A percentile compares a stretch with the other conserved stretches of the same genome.
These are phyloP conservation scores for Candida loeiensis DNA, from an alignment of 805 yeast genomes.

Conservation along the genomic window DNA sequence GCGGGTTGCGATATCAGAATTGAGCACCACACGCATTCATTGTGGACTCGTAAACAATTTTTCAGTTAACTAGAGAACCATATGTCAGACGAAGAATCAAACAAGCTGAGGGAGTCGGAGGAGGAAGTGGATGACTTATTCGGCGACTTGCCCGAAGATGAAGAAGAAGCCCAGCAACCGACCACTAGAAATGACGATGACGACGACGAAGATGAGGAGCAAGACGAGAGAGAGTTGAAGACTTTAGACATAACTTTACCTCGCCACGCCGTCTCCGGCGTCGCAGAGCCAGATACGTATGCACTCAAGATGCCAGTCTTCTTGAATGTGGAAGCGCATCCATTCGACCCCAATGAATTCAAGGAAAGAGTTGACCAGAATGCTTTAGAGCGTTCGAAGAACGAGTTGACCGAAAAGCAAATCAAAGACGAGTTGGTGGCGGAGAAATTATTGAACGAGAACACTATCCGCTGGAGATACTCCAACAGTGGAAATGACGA, in stretches of 20 bases:
- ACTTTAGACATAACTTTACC: slow-evolving; percentile 40
- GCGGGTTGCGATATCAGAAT: too few species aligned
- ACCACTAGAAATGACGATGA: slow-evolving; percentile 20
- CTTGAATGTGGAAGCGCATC: slow-evolving; percentile 75
- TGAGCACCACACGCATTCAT: background rate
- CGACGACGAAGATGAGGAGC: slow-evolving; percentile 32
- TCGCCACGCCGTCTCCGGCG: slow-evolving; percentile 45
- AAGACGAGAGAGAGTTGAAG: slow-evolving; percentile 32
- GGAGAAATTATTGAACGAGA: slow-evolving; percentile 68
- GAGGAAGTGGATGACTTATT: slow-evolving; percentile 37
- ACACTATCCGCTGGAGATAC: slow-evolving; percentile 93
- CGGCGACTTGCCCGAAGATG: slow-evolving; percentile 24
- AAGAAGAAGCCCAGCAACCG: slow-evolving; percentile 17
- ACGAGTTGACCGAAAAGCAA: slow-evolving; percentile 38
- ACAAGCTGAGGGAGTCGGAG: slow-evolving; percentile 8
- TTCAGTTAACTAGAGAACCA: slow-evolving; percentile 1
- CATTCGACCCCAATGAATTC: slow-evolving; percentile 75
- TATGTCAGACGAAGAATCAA: slow-evolving; percentile 14
- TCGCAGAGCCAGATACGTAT: slow-evolving; percentile 36
- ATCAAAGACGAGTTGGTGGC: slow-evolving; percentile 48
- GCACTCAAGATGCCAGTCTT: slow-evolving; percentile 76
- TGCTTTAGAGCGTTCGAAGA: slow-evolving; percentile 24
- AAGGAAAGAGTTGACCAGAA: slow-evolving; percentile 46
- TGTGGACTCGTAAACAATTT: slow-evolving; percentile 1
- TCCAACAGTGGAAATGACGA: slow-evolving; percentile 68